These are phyloP conservation scores for Phytophthora nicotianae DNA, from an alignment of 352 stramenopile species.

Conservation along the genomic window DNA sequence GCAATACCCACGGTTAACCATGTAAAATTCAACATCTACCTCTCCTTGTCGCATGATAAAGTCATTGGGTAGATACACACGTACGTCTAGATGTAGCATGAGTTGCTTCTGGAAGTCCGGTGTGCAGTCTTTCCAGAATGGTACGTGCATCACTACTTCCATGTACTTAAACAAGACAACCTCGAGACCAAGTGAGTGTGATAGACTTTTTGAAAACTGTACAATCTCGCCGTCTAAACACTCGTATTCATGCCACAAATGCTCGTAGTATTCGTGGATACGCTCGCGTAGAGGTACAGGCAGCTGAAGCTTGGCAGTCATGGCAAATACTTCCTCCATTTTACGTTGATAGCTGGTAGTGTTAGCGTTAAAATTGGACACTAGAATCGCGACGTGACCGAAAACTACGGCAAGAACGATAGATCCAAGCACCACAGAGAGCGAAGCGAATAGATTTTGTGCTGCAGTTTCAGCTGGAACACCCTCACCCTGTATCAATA, in stretches of 20 bases:
- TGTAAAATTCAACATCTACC: slow-evolving; percentile 68
- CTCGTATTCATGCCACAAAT: slow-evolving; percentile 72
- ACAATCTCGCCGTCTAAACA: slow-evolving; percentile 63
- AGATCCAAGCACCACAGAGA: slow-evolving; percentile 54
- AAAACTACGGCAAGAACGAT: slow-evolving; percentile 68
- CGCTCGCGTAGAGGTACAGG: slow-evolving; percentile 53
- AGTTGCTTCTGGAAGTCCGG: slow-evolving; percentile 76
- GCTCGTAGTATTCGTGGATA: slow-evolving; percentile 70
- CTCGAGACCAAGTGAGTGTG: slow-evolving; percentile 59
- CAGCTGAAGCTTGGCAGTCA: slow-evolving; percentile 61
- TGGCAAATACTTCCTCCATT: slow-evolving; percentile 63
- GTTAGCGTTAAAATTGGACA: slow-evolving; percentile 66
- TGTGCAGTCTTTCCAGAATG: slow-evolving; percentile 57
- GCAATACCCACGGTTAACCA: slow-evolving; percentile 68
- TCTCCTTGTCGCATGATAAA: slow-evolving; percentile 70
- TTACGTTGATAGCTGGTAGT: slow-evolving; percentile 64
- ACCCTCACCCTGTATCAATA: slow-evolving; percentile 63
- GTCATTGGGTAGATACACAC: slow-evolving; percentile 77
- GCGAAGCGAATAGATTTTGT: slow-evolving; percentile 49
- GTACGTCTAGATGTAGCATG: slow-evolving; percentile 54
- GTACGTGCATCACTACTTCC: slow-evolving; percentile 62
- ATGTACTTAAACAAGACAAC: slow-evolving; percentile 70
- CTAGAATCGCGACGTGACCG: slow-evolving; percentile 60
- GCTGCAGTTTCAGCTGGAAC: slow-evolving; percentile 25
- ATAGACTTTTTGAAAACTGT: slow-evolving; percentile 54